Evolutionary conservation across 202 grass and related monocot genomes (phyloP).

Genomic region (Setaria viridis): DNA sequence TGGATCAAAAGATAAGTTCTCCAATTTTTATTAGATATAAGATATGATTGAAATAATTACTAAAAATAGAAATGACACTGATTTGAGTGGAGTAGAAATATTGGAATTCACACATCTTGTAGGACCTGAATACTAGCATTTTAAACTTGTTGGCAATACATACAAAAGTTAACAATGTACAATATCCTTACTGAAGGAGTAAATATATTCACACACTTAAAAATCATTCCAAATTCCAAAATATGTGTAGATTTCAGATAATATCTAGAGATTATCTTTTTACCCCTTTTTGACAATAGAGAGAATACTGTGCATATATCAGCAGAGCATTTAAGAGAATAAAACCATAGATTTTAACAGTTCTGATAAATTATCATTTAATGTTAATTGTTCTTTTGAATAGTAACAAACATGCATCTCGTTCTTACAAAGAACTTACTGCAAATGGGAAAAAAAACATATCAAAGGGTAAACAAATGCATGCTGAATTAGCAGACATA

Average conservation of each 20-base stretch:
- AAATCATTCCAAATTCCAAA: not conserved
- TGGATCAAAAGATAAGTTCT: not conserved
- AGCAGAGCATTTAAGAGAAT: not conserved
- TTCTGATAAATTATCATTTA: not conserved
- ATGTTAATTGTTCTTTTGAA: not conserved
- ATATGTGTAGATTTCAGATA: not conserved
- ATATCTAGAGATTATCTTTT: not conserved
- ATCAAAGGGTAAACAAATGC: not conserved
- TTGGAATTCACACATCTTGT: not conserved
- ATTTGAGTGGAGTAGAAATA: not conserved
- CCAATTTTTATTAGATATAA: not conserved
- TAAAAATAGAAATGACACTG: not conserved
- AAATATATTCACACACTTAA: not conserved
- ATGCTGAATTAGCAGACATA: not conserved
- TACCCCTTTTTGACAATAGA: not conserved
- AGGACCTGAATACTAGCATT: not conserved
- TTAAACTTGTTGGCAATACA: not conserved
- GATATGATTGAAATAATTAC: constrained; percentile 1
- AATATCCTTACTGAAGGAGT: not conserved
- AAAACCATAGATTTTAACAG: no score
- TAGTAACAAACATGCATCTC: not conserved
- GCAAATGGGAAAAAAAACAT: not conserved
- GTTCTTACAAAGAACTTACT: not conserved
- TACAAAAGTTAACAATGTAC: not conserved
- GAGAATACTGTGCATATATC: not conserved